Conservation (phyloP, 192 early-diverging fungal species). For the Coemansia sp. region DNA sequence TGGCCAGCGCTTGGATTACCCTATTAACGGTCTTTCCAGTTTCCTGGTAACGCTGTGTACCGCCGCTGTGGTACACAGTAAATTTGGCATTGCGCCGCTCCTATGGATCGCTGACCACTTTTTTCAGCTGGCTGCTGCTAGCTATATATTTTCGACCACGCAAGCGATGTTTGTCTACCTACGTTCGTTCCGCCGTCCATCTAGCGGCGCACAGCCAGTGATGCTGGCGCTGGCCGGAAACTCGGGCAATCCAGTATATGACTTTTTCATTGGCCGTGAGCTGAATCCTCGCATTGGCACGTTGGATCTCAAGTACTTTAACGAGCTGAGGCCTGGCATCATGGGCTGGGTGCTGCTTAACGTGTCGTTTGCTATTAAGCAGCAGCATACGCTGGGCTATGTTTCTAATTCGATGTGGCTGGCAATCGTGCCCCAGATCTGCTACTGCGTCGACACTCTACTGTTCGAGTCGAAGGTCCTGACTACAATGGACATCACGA, state of each 20-base stretch:
- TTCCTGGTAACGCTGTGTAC: slow-evolving; percentile 55
- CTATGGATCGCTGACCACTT: slow-evolving; percentile 84
- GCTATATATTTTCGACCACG: slow-evolving; percentile 63
- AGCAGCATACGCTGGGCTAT: slow-evolving; percentile 64
- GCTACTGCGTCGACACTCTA: slow-evolving; percentile 86
- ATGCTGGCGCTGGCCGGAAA: slow-evolving; percentile 85
- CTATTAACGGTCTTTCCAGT: slow-evolving; percentile 77
- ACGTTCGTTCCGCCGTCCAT: slow-evolving; percentile 65
- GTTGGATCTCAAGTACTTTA: slow-evolving; percentile 93
- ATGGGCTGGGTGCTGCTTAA: slow-evolving; percentile 90
- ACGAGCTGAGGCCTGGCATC: slow-evolving; percentile 90
- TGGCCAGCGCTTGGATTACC: slow-evolving; percentile 75
- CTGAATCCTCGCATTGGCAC: slow-evolving; percentile 85
- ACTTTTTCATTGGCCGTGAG: slow-evolving; percentile 96
- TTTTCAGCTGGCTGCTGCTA: slow-evolving; percentile 69
- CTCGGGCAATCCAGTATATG: slow-evolving; percentile 87
- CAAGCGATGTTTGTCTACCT: slow-evolving; percentile 74
- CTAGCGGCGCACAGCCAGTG: slow-evolving; percentile 34
- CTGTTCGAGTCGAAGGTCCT: slow-evolving; percentile 69
- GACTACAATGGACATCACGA: slow-evolving; percentile 98
- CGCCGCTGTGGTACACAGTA: slow-evolving; percentile 40
- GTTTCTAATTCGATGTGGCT: slow-evolving; percentile 78
- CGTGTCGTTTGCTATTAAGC: slow-evolving; percentile 71
- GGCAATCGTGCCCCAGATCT: slow-evolving; percentile 73
- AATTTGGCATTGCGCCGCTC: slow-evolving; percentile 62